Percentiles rank a stretch among this genome's conserved stretches.
Conservation (phyloP, 2,329 filamentous ascomycete species). For the Apiospora aurea region DNA sequence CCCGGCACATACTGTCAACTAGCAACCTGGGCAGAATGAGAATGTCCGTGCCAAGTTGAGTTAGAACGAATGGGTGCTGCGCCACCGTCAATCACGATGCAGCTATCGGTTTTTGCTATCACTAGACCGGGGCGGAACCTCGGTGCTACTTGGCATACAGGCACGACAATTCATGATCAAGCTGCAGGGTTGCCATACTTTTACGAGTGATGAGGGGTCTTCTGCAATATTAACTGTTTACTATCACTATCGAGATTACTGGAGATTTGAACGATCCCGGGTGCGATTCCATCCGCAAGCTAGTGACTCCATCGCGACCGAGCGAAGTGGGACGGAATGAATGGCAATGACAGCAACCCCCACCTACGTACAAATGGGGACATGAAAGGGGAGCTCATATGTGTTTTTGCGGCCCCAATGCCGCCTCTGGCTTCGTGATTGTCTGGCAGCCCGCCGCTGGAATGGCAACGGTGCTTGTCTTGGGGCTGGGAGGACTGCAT, state of each 20-base stretch:
- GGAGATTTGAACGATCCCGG: background rate
- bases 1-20: background rate
- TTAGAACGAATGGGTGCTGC: background rate
- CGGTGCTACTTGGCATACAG: constrained; percentile 4
- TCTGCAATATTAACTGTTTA: background rate
- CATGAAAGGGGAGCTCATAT: background rate
- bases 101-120: constrained; percentile 16
- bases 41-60: background rate
- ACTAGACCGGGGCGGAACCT: background rate
- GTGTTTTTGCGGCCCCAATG: background rate
- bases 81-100: constrained; percentile 8
- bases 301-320: background rate
- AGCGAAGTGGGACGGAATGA: background rate
- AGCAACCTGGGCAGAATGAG: background rate
- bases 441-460: background rate
- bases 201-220: background rate
- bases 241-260: background rate
- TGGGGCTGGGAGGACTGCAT: background rate
- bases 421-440: background rate
- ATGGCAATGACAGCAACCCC: background rate
- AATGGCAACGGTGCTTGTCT: background rate
- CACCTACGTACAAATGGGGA: background rate
- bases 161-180: background rate
- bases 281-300: background rate
- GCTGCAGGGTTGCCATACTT: background rate